These are phyloP conservation scores for Lactifluus volemus DNA, from an alignment of 768 basidiomycete genomes.

Conservation along the genomic window DNA sequence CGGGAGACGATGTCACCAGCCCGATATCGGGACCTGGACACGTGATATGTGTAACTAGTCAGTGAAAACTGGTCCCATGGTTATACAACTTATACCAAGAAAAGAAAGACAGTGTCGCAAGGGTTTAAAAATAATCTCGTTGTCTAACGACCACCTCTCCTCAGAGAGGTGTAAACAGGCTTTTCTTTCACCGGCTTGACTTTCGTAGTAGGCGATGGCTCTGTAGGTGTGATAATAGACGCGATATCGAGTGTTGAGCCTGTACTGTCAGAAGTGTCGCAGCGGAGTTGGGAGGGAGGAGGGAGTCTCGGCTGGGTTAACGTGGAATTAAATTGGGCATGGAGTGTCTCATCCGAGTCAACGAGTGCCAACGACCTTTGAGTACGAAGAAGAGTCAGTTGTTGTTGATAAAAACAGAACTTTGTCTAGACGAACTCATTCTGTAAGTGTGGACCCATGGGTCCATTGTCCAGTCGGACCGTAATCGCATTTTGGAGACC, in stretches of 20 bases:
- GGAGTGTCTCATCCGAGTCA: constrained; percentile 21
- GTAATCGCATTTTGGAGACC: constrained; percentile 1
- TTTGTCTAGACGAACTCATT: constrained; percentile 34
- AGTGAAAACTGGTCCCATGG: neutral
- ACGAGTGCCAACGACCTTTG: constrained; percentile 22
- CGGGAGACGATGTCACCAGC: neutral
- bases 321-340: constrained; percentile 5
- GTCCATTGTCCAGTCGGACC: constrained; percentile 1
- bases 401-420: neutral
- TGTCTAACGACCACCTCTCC: constrained; percentile 4
- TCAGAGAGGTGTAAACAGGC: neutral
- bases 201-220: neutral
- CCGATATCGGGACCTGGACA: neutral
- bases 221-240: neutral
- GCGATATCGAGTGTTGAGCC: neutral
- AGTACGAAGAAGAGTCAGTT: neutral
- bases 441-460: constrained; percentile 6
- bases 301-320: neutral
- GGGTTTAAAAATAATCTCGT: neutral
- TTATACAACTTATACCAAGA: neutral
- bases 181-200: neutral
- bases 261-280: neutral
- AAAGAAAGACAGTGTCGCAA: neutral
- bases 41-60: neutral
- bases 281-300: neutral